phyloP scores from a whole-genome alignment of 352 stramenopile species.

The Phytophthora brassicae region DNA sequence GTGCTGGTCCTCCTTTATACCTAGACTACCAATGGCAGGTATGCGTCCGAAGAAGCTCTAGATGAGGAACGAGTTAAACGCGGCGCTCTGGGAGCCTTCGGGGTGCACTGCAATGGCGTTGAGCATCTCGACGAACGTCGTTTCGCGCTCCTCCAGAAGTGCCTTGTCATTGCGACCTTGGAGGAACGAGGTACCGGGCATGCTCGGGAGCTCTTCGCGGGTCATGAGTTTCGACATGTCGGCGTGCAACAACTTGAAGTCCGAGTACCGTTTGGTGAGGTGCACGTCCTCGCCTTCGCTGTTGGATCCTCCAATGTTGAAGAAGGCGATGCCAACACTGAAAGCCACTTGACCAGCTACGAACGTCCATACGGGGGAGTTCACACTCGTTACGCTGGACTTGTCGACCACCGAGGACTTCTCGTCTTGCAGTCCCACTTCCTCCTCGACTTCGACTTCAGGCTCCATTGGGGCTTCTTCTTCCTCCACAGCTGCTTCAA shows the following conservation, averaged over 20 bases:
- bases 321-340: slow-evolving; percentile 41
- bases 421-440: slow-evolving; percentile 9
- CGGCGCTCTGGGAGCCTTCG: slow-evolving; percentile 38
- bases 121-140: slow-evolving; percentile 61
- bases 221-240: slow-evolving; percentile 61
- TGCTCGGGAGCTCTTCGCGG: slow-evolving; percentile 48
- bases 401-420: slow-evolving; percentile 13
- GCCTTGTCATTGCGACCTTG: slow-evolving; percentile 53
- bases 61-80: slow-evolving; percentile 50
- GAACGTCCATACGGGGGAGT: slow-evolving; percentile 29
- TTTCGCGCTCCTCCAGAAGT: slow-evolving; percentile 56
- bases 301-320: slow-evolving; percentile 49
- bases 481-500: slow-evolving; percentile 5
- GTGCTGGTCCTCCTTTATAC: slow-evolving; percentile 7
- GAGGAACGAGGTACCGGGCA: slow-evolving; percentile 53
- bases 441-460: slow-evolving; percentile 19
- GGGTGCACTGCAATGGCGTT: slow-evolving; percentile 63
- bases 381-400: slow-evolving; percentile 12
- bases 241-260: slow-evolving; percentile 70
- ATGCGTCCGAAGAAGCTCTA: slow-evolving; percentile 23
- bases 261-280: slow-evolving; percentile 72
- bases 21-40: slow-evolving; percentile 25
- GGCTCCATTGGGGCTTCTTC: slow-evolving; percentile 12
- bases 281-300: slow-evolving; percentile 37
- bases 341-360: slow-evolving; percentile 44